Evolutionary conservation across 192 early-diverging fungal genomes (phyloP).

Genomic region (Dispira parvispora): DNA sequence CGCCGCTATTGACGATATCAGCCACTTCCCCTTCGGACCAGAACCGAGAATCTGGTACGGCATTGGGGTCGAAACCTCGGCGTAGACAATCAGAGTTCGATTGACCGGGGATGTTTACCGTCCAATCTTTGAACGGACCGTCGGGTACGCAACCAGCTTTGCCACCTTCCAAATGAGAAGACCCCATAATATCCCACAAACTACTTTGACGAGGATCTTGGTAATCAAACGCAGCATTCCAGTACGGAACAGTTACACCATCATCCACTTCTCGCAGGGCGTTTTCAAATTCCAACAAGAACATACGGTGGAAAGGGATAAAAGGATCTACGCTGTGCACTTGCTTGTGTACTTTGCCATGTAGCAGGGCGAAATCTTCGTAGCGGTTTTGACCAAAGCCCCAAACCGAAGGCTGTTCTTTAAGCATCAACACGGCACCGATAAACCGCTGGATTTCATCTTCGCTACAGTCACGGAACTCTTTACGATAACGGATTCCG

Average conservation of each 20-base stretch:
- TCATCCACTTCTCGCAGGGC: conserved; percentile 19
- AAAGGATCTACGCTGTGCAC: conserved; percentile 13
- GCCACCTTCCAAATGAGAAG: not conserved
- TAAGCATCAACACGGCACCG: conserved; percentile 1
- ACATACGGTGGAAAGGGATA: conserved; percentile 29
- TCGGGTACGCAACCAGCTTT: conserved; percentile 3
- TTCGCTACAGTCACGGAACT: not conserved
- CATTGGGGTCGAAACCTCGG: conserved; percentile 4
- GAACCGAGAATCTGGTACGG: not conserved
- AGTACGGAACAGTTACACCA: conserved; percentile 23
- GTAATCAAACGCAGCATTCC: conserved; percentile 23
- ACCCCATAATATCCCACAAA: conserved; percentile 12
- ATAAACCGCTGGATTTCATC: not conserved
- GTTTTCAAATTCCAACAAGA: conserved; percentile 28
- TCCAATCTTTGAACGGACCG: conserved; percentile 5
- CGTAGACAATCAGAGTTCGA: not conserved
- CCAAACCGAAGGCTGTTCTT: not conserved
- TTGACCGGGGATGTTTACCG: not conserved
- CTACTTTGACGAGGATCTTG: conserved; percentile 18
- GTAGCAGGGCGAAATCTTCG: conserved; percentile 8
- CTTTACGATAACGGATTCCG: conserved; percentile 10
- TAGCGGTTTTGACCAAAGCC: not conserved
- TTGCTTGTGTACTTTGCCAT: not conserved
- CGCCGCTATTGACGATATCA: not conserved
- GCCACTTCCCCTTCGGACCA: conserved; percentile 9